phyloP scores from a whole-genome alignment of 805 yeast species.

The Metschnikowia orientalis region DNA sequence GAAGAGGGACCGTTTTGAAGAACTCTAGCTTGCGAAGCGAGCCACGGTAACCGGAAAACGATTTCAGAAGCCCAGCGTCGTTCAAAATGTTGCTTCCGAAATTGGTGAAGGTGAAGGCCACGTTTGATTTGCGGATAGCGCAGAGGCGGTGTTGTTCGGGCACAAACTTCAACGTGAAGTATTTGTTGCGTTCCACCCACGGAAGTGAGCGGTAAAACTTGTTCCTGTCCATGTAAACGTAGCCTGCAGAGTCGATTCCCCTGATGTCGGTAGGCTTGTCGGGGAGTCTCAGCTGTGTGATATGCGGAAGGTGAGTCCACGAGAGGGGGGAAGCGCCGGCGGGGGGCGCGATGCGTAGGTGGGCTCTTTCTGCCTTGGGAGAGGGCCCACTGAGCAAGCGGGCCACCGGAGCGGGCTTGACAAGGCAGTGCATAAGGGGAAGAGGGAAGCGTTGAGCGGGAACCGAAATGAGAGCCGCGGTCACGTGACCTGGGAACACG shows the following conservation, averaged over 20 bases:
- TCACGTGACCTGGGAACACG: too few relatives aligned
- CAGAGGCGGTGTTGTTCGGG: conserved; percentile 28
- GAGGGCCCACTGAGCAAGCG: too few relatives aligned
- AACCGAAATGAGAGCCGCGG: too few relatives aligned
- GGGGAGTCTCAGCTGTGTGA: conserved; percentile 21
- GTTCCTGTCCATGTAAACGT: conserved; percentile 11
- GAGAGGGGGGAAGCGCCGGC: too few relatives aligned
- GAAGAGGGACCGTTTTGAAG: conserved; percentile 25
- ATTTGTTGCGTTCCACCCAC: conserved; percentile 17
- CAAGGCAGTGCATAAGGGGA: too few relatives aligned
- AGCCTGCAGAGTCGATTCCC: conserved; percentile 29
- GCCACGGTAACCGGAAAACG: conserved; percentile 27
- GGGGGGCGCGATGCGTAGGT: too few relatives aligned
- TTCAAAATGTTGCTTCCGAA: conserved; percentile 27
- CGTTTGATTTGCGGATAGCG: conserved; percentile 33
- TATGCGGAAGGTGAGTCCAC: conserved; percentile 15
- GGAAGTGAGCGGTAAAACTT: conserved; percentile 15
- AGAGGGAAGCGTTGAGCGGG: too few relatives aligned
- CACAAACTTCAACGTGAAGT: conserved; percentile 26
- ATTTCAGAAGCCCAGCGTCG: conserved; percentile 20
- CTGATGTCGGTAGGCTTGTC: conserved; percentile 28
- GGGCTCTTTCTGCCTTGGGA: too few relatives aligned
- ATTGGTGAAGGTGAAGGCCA: conserved; percentile 34
- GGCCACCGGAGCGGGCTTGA: too few relatives aligned
- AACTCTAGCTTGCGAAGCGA: conserved; percentile 18